Base-by-base conservation (phyloP, 768 basidiomycete species). In the Naganishia kalamii region DNA sequence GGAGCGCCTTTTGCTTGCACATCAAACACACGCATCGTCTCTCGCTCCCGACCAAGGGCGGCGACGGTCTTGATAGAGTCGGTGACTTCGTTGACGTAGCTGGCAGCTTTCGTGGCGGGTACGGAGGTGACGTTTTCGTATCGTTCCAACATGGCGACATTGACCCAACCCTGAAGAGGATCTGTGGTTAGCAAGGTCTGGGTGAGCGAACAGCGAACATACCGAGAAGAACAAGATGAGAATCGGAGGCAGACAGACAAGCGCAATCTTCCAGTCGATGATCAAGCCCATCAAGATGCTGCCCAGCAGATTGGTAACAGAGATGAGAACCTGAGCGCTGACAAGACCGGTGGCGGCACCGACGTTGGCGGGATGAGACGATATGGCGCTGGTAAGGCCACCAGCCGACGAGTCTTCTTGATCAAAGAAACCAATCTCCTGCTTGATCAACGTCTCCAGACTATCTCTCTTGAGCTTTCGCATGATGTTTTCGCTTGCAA, bases 371-470 rank as follows among this genome's bases (percentile, higher is more conserved):
- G 74, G 70, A 35, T 74, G 69, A 19, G 52, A 59, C 17, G 72
- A 65, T 15, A 71, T 68, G 5, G 68, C 68, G 8, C 72, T 69
- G 1, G 74, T 74, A n/a, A 78, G 71, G n/a, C 66, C 70, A 11
- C 77, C 77, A 4, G 69, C 54, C 6, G 70, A 73, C 11, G 70
- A 68, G n/a, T 68, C 51, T 19, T 68, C 66, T 8, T 62, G 50
- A 40, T 78, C 77, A 54, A 78, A 78, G 54, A 70, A 78, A 4
- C 69, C 72, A 30, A 76, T 70, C 23, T 76, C 77, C 63, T 78
- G 73, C 35, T 54, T 57, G 41, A 73, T 49, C 33, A 74, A 32
- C 0, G 68, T 65, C 3, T 69, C 62, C 29, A 73, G 52, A 2
- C 67, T 49, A 47, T 71, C 70, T 23, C 68, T 21, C 19, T 69